Evolutionary conservation across 1,139 yeast species (phyloP), one percentile per base, ranked within the genome.

Genomic region (Hansenula lynferdii): DNA sequence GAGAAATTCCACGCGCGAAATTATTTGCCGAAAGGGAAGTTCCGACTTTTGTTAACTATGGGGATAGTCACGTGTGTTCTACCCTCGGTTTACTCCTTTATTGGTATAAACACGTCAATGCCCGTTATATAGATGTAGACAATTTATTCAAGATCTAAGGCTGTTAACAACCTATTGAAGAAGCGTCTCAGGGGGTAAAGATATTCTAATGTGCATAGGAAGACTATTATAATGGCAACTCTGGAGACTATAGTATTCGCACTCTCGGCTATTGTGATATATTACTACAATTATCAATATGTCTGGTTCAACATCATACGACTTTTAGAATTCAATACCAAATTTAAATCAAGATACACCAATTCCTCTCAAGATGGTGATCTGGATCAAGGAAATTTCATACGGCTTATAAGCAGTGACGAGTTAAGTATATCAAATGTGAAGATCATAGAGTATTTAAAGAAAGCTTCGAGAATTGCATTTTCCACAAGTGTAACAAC

Each of bases 401-500:
- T 35, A 6, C 22, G 14, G 11, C 8, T 35, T 6, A 35, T 35
- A 10, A 14, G n/a, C 5, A 35, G 37, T 24, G 28, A 29, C 12
- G 37, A 35, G 8, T 8, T 28, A 8, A 22, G 14, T 14, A 22
- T 23, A 16, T 22, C 33, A 4, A 35, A 35, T n/a, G 2, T 30
- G 9, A 28, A 17, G 3, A 15, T 36, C 15, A 37, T 43, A 2
- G 35, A 24, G 8, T 7, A 6, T 16, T 19, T 42, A 8, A 49
- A 50, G 20, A 22, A 24, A 11, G 4, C 39, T 2, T 41, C 55
- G 0, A 43, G 54, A 18, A 19, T 45, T 6, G 37, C 42, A 4
- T 53, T 53, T 35, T 37, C 55, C 6, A 18, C 42, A 8, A 53
- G 49, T 1, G 34, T 50, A 15, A 42, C 53, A 1, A 32, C 41